Evolutionary conservation across 2,329 filamentous ascomycete species (phyloP).

Genomic region (Xylaria multiplex): DNA sequence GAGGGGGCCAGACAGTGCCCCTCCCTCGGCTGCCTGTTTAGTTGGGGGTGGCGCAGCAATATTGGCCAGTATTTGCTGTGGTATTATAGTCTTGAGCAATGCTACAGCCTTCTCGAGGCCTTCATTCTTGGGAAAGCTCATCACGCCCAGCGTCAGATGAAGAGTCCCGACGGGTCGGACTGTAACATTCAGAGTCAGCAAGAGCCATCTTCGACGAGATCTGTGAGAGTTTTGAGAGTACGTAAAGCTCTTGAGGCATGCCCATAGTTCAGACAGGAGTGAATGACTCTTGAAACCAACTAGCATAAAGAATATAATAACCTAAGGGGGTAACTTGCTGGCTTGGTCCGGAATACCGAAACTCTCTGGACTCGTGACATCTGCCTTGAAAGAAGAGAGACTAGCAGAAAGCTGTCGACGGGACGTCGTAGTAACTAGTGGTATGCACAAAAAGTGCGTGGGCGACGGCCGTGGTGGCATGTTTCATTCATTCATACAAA

Average conservation of each 20-base stretch:
- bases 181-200: slow-evolving; percentile 16
- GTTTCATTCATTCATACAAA: slow-evolving; percentile 2
- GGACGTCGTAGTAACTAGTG: slow-evolving; percentile 71
- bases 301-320: background rate
- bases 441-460: slow-evolving; percentile 82
- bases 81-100: slow-evolving; percentile 53
- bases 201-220: background rate
- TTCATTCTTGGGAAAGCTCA: slow-evolving; percentile 71
- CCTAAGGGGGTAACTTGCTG: slow-evolving; percentile 33
- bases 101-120: slow-evolving; percentile 55
- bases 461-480: slow-evolving; percentile 56
- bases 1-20: background rate
- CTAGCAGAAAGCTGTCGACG: slow-evolving; percentile 72
- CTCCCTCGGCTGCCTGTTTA: slow-evolving; percentile 21
- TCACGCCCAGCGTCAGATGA: slow-evolving; percentile 87
- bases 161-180: slow-evolving; percentile 81
- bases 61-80: slow-evolving; percentile 53
- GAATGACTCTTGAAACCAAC: background rate
- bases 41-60: slow-evolving; percentile 19
- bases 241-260: background rate
- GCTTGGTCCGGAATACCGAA: slow-evolving; percentile 71
- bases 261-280: background rate
- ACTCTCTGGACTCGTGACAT: slow-evolving; percentile 60
- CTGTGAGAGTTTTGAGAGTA: background rate
- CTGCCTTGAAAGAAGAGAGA: slow-evolving; percentile 69